These are phyloP conservation scores for Penicillium canescens DNA, from an alignment of 495 filamentous ascomycete genomes.

Conservation along the genomic window DNA sequence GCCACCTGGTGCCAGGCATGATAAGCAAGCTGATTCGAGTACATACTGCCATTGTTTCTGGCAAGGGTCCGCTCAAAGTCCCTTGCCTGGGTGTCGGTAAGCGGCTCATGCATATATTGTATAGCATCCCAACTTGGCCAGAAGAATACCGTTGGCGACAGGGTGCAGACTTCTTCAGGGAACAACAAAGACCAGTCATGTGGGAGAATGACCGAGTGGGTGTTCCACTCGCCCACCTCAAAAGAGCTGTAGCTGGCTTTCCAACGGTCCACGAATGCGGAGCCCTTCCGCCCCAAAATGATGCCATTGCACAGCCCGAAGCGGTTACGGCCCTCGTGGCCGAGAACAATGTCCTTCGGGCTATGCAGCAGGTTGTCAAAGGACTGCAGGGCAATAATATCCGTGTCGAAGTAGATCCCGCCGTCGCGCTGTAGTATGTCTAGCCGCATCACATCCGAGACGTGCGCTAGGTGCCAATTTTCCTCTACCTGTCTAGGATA, in stretches of 20 bases:
- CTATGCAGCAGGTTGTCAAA: conserved; percentile 13
- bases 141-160: conserved; percentile 46
- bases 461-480: conserved; percentile 40
- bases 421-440: conserved; percentile 40
- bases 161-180: conserved; percentile 39
- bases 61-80: conserved; percentile 4
- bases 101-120: conserved; percentile 45
- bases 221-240: conserved; percentile 46
- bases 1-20: conserved; percentile 51
- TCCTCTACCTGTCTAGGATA: conserved; percentile 24
- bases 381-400: conserved; percentile 11
- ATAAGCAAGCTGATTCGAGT: conserved; percentile 44
- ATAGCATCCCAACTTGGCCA: conserved; percentile 52
- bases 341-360: conserved; percentile 39
- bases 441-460: conserved; percentile 46
- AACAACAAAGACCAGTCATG: conserved; percentile 38
- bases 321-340: conserved; percentile 47
- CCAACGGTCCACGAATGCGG: conserved; percentile 44
- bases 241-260: conserved; percentile 38
- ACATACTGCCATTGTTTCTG: conserved; percentile 39
- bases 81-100: conserved; percentile 23
- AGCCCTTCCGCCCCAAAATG: conserved; percentile 42
- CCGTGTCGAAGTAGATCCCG: conserved; percentile 39
- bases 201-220: conserved; percentile 43
- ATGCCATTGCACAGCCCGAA: conserved; percentile 48